Evolutionary conservation across 2,329 filamentous ascomycete genomes (phyloP), one percentile per base, ranked within the genome.

Genomic region (Bipolaris zeicola): DNA sequence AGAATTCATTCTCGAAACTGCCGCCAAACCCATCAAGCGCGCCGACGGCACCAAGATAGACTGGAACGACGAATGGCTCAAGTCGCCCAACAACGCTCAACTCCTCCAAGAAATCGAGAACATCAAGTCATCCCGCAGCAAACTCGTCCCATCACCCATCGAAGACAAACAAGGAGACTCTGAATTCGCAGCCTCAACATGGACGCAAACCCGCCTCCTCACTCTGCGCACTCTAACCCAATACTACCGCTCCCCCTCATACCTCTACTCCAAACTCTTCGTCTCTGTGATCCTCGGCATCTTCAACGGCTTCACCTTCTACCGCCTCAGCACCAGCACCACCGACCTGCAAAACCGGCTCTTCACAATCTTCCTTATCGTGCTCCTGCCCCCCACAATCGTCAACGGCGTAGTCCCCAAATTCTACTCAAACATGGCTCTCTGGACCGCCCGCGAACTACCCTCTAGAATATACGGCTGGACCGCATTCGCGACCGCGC

Each of bases 291-390:
- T 91, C 58, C 81, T 90, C 42, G 89, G 88, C 14, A 86, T 92
- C 72, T 91, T 92, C 81, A 91, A 91, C 76, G 89, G 88, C 20
- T 92, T 91, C 76, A 91, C 89, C 3, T 92, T 91, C 78, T 92
- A 83, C 80, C 80, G 87, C 64, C 82, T 91, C 3, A 87, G 87
- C 2, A 80, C 87, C 72, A 83, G 81, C 0, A 79, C 89, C 45
- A 81, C 83, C 13, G 88, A 89, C 66, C 87, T 92, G 82, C 89
- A 92, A 70, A 87, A 90, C 76, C 84, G 89, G 65, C 88, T 92
- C 84, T 93, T 94, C 80, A 89, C 89, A 0, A 76, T 79, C 50
- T 91, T 90, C 75, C 65, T 90, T 36, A 81, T 81, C 60, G 55
- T 82, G 28, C 73, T 80, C 38, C 75, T 92, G 50, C 87, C 89